Evolutionary conservation across 768 basidiomycete species (phyloP).

Genomic region (Boletellus emodensis): DNA sequence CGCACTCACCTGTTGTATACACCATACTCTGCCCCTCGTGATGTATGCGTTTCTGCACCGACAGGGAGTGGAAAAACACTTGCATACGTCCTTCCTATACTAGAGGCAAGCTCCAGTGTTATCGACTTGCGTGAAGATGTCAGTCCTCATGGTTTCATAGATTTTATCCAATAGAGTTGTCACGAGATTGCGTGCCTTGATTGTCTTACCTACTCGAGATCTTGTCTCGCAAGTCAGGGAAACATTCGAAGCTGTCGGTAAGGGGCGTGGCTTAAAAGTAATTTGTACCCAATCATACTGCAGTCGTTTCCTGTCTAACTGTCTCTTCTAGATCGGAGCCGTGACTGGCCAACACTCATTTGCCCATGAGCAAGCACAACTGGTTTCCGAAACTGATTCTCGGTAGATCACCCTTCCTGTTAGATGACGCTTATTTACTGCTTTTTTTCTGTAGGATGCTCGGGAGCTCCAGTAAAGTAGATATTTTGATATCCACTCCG

Average conservation of each 20-base stretch:
- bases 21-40: conserved; percentile 63
- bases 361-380: conserved; percentile 79
- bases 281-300: background rate
- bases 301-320: background rate
- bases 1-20: conserved; percentile 50
- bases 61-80: conserved; percentile 98
- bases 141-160: conserved; percentile 34
- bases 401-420: conserved; percentile 37
- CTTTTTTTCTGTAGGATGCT: conserved; percentile 44
- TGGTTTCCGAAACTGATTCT: conserved; percentile 58
- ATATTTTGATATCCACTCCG: conserved; percentile 93
- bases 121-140: background rate
- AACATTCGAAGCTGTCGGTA: conserved; percentile 80
- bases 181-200: conserved; percentile 80
- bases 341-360: conserved; percentile 96
- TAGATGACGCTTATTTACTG: background rate
- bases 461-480: conserved; percentile 89
- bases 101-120: conserved; percentile 55
- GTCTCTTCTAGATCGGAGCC: conserved; percentile 52
- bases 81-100: conserved; percentile 90
- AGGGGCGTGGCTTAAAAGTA: conserved; percentile 86
- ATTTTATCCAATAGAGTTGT: conserved; percentile 68
- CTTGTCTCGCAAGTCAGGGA: conserved; percentile 89
- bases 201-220: conserved; percentile 92
- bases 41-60: conserved; percentile 93